Conservation (phyloP, 306 rosid species). For the Casuarina glauca region DNA sequence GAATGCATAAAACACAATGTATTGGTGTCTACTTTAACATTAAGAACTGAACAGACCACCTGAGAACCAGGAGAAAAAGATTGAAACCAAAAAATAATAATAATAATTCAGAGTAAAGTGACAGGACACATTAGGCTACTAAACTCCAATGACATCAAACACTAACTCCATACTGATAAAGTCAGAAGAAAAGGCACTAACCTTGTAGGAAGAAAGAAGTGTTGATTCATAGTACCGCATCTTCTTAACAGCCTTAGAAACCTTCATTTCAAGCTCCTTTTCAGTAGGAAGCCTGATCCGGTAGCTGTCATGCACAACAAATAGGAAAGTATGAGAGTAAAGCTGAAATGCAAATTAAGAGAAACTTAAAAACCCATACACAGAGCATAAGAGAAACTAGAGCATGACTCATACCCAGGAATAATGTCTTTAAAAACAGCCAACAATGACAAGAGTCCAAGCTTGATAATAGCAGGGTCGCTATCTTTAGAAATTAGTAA, state of each 20-base stretch:
- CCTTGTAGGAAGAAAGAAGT: constrained; percentile 90
- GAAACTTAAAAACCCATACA: background rate
- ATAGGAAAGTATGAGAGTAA: constrained; percentile 2
- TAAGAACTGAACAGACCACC: background rate
- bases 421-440: constrained; percentile 90
- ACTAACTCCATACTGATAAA: constrained; percentile 1
- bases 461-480: constrained; percentile 68
- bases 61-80: background rate
- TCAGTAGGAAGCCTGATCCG: constrained; percentile 95
- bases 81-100: background rate
- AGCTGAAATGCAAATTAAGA: constrained; percentile 7
- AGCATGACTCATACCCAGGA: constrained; percentile 67
- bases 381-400: constrained; percentile 15
- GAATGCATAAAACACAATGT: background rate
- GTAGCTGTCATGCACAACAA: constrained; percentile 55
- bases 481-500: constrained; percentile 66
- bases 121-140: background rate
- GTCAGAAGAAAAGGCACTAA: constrained; percentile 31
- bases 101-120: background rate
- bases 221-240: constrained; percentile 89
- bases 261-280: constrained; percentile 93
- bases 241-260: constrained; percentile 83
- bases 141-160: constrained; percentile 20
- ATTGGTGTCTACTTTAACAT: background rate
- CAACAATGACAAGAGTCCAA: constrained; percentile 86